Conservation (phyloP, 768 basidiomycete species). For the Russula brevipes region DNA sequence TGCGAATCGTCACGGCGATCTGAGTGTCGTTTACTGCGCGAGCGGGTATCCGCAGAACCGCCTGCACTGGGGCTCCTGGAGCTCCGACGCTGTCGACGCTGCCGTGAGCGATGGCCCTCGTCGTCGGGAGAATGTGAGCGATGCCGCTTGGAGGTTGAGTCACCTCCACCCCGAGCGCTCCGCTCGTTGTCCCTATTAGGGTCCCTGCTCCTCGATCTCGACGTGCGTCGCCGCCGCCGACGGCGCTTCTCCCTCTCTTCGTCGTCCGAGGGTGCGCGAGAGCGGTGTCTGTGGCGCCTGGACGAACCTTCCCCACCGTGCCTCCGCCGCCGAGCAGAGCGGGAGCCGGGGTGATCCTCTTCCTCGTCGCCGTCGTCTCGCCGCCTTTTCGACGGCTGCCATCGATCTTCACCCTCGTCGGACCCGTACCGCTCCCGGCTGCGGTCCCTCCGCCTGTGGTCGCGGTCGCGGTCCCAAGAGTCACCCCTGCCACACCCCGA, state of each 20-base stretch:
- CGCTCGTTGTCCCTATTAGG: neutral
- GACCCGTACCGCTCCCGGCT: conserved; percentile 48
- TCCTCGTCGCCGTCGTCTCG: conserved; percentile 40
- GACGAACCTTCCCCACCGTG: conserved; percentile 24
- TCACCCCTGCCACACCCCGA: conserved; percentile 36
- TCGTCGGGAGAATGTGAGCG: conserved; percentile 17
- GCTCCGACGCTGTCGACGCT: conserved; percentile 1
- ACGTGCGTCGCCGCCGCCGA: neutral
- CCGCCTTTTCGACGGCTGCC: conserved; percentile 35
- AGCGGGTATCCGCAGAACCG: conserved; percentile 3
- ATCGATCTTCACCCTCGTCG: conserved; percentile 32
- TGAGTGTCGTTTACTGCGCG: conserved; percentile 5
- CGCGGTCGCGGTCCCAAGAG: conserved; percentile 46
- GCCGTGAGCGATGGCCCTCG: neutral
- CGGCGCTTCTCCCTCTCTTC: conserved; percentile 11
- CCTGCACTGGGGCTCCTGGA: conserved; percentile 7
- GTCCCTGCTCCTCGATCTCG: conserved; percentile 17
- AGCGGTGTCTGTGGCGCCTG: conserved; percentile 27
- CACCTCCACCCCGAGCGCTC: neutral
- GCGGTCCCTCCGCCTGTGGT: conserved; percentile 43
- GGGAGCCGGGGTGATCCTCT: conserved; percentile 31
- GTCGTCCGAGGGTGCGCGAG: conserved; percentile 26
- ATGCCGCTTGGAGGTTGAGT: conserved; percentile 7
- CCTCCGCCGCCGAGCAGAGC: conserved; percentile 28
- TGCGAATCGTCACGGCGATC: conserved; percentile 1